phyloP scores from a whole-genome alignment of 148 eudicot genomes.

The Nepenthes gracilis region DNA sequence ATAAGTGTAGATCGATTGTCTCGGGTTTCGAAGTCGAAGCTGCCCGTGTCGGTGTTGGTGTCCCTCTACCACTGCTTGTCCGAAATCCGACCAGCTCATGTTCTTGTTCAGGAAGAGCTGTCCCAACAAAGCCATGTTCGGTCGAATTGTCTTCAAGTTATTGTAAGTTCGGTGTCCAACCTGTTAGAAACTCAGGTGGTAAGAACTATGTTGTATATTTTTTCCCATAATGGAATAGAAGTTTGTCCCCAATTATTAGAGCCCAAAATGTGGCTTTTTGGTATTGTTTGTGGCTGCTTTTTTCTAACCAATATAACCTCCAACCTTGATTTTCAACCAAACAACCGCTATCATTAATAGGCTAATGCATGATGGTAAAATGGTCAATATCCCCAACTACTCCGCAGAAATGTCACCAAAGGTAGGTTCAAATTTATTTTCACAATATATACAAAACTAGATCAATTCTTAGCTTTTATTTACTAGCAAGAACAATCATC shows the following conservation, averaged over 20 bases:
- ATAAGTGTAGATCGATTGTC: constrained; percentile 83
- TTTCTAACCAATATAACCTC: no score
- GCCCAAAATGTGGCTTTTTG: background rate
- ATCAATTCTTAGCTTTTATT: no score
- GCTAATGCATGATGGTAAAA: background rate
- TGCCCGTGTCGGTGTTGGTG: constrained; percentile 78
- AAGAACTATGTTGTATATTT: background rate
- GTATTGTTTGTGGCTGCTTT: no score
- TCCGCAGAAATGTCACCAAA: no score
- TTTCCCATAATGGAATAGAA: background rate
- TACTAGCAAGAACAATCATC: no score
- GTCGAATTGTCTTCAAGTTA: constrained; percentile 78
- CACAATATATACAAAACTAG: no score
- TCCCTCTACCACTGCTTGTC: constrained; percentile 64
- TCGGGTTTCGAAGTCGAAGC: constrained; percentile 50
- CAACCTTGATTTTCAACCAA: no score
- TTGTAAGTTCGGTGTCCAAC: constrained; percentile 79
- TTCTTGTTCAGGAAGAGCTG: constrained; percentile 81
- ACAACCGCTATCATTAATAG: no score
- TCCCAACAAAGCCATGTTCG: constrained; percentile 81
- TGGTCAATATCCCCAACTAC: background rate
- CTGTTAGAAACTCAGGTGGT: constrained; percentile 17
- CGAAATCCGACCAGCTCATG: constrained; percentile 82
- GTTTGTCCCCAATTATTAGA: background rate
- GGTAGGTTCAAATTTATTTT: no score